These are phyloP conservation scores for Phytophthora agathidicida DNA, from an alignment of 352 stramenopile species.

Conservation along the genomic window DNA sequence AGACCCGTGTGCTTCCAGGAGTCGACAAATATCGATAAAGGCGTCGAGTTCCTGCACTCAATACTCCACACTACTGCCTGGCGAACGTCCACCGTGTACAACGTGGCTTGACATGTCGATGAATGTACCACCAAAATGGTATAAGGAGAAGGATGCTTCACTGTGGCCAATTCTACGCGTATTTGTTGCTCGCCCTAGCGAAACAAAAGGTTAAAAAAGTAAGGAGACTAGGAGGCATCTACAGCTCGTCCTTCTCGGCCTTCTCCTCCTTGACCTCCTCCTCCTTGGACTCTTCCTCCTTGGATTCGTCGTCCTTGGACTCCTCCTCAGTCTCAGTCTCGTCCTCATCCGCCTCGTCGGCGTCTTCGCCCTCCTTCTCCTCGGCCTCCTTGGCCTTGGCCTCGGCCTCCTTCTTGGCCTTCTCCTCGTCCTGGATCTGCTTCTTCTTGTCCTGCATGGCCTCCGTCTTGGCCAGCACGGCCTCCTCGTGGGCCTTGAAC, in stretches of 20 bases:
- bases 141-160: no score
- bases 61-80: no score
- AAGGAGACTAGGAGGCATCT: slow-evolving; percentile 22
- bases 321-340: slow-evolving; percentile 34
- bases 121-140: no score
- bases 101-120: no score
- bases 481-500: slow-evolving; percentile 97
- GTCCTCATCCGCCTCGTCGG: slow-evolving; percentile 66
- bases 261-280: slow-evolving; percentile 25
- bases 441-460: slow-evolving; percentile 81
- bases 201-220: slow-evolving; percentile 42
- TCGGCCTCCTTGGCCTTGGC: slow-evolving; percentile 79
- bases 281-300: slow-evolving; percentile 25
- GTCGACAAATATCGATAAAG: no score
- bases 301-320: no score
- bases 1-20: no score
- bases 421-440: slow-evolving; percentile 77
- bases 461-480: slow-evolving; percentile 89
- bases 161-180: slow-evolving; percentile 34
- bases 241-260: slow-evolving; percentile 59
- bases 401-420: slow-evolving; percentile 71
- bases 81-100: no score
- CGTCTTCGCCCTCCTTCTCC: slow-evolving; percentile 62
- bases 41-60: no score
- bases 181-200: slow-evolving; percentile 31